Base-by-base conservation (phyloP, 2,329 filamentous ascomycete genomes). In the Helotiales sp. region DNA sequence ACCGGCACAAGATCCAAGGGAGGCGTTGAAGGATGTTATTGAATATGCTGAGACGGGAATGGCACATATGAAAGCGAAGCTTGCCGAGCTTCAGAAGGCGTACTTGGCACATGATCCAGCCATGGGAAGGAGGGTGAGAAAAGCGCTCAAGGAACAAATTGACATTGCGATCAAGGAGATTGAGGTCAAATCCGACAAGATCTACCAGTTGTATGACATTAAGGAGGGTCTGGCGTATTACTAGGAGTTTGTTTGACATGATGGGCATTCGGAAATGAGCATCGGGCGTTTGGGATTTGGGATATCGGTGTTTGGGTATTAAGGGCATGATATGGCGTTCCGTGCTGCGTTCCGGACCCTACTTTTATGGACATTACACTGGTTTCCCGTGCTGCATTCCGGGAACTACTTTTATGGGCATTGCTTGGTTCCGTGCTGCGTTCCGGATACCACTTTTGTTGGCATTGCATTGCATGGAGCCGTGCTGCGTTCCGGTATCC, bases 131-230 rank as follows among this genome's bases (percentile, higher is more conserved):
- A 24, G 58, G 5, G 40, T 26, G 24, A 61, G 58, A 15, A 61
- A 61, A 49, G 64, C 30, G 20, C 28, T 50, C 2, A 60, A 43
- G 43, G 20, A 47, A 30, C 22, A 65, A 45, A 50, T 65, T 24
- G 63, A 65, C 26, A 22, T 22, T 26, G 13, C 20, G 11, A n/a
- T 26, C 6, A 61, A 30, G 30, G 26, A 20, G 59, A 86, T 93
- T 26, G 90, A 93, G 74, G 84, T 86, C 74, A 93, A 94, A 79
- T 88, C 89, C 28, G 90, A 92, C 69, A 91, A 94, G 78, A 89
- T 97, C 49, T 96, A 97, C 79, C 86, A 87, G 49, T 82, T 97
- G 15, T 92, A 94, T 73, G 93, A 97, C 77, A 92, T 96, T 0
- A 45, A 70, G 10, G 71, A 72, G 13, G 71, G 71, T 7, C 22